Conservation (phyloP, 2,329 filamentous ascomycete genomes). For the Neophaeococcomyces aloes region DNA sequence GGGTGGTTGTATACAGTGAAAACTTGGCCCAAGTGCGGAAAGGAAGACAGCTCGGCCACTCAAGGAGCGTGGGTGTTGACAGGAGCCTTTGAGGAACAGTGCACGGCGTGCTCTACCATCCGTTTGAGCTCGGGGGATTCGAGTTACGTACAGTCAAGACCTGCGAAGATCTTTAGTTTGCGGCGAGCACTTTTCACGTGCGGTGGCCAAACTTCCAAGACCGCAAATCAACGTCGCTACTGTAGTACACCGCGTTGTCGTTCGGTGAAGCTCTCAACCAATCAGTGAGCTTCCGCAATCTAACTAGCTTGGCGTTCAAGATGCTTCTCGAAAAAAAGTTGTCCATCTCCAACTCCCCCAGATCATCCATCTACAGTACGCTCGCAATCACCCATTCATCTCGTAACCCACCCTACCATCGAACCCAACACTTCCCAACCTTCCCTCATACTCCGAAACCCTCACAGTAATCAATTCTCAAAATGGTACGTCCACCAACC, state of each 20-base stretch:
- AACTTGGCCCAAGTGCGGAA: no score
- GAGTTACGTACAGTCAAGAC: no score
- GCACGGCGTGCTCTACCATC: no score
- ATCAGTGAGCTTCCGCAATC: no score
- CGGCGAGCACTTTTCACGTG: no score
- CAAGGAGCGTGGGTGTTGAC: no score
- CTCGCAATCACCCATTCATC: neutral
- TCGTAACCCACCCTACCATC: neutral
- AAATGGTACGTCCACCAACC: constrained; percentile 1
- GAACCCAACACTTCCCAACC: neutral
- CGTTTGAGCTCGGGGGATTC: no score
- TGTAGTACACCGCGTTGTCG: neutral
- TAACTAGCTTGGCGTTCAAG: neutral
- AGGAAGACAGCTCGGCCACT: no score
- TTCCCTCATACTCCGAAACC: neutral
- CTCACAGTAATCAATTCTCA: neutral
- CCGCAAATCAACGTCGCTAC: neutral
- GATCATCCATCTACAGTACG: neutral
- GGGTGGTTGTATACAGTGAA: no score
- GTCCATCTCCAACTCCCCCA: neutral
- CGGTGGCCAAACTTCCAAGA: no score
- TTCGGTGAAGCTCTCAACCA: neutral
- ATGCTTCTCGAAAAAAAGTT: constrained; percentile 3
- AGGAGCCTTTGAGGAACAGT: no score
- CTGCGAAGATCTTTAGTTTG: no score